Conservation (phyloP, 768 basidiomycete genomes). For the Podaxis sp. region DNA sequence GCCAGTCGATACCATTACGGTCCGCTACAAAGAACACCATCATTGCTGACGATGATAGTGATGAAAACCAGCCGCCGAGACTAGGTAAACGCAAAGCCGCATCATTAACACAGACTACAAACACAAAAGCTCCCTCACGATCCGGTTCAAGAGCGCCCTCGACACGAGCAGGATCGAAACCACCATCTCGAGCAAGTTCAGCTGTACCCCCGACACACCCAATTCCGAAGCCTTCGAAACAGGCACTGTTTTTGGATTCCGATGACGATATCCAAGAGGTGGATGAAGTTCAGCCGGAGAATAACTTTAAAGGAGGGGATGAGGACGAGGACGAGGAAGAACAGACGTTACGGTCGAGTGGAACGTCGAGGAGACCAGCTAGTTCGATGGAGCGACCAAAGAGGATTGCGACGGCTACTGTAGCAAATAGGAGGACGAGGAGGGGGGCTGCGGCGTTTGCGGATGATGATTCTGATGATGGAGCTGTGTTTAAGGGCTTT, state of each 20-base stretch:
- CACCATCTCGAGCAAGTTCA: slow-evolving; percentile 28
- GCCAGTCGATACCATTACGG: neutral
- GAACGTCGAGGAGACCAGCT: slow-evolving; percentile 20
- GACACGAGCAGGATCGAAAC: slow-evolving; percentile 24
- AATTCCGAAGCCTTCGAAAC: slow-evolving; percentile 20
- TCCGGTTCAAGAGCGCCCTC: slow-evolving; percentile 14
- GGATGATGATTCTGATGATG: slow-evolving; percentile 74
- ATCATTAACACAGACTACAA: neutral
- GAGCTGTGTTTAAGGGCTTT: slow-evolving; percentile 68
- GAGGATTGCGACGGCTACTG: slow-evolving; percentile 18
- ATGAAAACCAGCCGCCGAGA: slow-evolving; percentile 33
- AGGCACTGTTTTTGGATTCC: slow-evolving; percentile 52
- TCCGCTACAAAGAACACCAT: slow-evolving; percentile 20
- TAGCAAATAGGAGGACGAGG: slow-evolving; percentile 29
- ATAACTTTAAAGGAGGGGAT: slow-evolving; percentile 21
- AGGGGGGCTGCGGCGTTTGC: slow-evolving; percentile 30
- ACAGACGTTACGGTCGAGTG: slow-evolving; percentile 28
- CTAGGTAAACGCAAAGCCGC: slow-evolving; percentile 26
- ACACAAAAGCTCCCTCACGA: neutral
- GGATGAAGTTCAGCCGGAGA: slow-evolving; percentile 1
- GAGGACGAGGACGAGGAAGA: slow-evolving; percentile 31
- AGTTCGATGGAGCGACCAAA: slow-evolving; percentile 21
- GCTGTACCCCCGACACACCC: slow-evolving; percentile 22
- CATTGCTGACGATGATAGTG: slow-evolving; percentile 17
- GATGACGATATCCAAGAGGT: slow-evolving; percentile 37